phyloP scores from a whole-genome alignment of 257 asterid genomes.

The Craterostigma plantagineum region DNA sequence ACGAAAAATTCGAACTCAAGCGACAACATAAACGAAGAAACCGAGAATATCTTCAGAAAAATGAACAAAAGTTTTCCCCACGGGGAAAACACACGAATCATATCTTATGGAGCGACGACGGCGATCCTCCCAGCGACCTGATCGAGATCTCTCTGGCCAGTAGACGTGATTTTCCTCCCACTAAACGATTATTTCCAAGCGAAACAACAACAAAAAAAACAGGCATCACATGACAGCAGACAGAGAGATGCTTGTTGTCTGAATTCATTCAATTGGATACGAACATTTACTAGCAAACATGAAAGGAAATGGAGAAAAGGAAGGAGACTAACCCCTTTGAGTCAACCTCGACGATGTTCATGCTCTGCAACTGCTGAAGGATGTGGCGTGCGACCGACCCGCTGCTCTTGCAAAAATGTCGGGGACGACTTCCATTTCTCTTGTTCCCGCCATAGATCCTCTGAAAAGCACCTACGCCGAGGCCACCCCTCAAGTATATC shows the following conservation, averaged over 20 bases:
- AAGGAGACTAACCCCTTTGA: conserved; percentile 49
- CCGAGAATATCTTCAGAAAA: too few species aligned
- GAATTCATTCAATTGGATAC: background rate
- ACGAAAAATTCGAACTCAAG: too few species aligned
- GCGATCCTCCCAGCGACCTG: conserved; percentile 83
- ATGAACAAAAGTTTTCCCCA: too few species aligned
- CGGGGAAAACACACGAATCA: background rate
- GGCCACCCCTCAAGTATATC: conserved; percentile 74
- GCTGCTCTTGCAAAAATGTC: conserved; percentile 81
- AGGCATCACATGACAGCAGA: background rate
- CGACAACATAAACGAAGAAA: too few species aligned
- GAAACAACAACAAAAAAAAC: background rate
- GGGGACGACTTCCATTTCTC: conserved; percentile 88
- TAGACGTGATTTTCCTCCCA: conserved; percentile 80
- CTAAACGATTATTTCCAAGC: conserved; percentile 13
- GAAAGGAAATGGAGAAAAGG: background rate
- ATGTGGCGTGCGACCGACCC: conserved; percentile 87
- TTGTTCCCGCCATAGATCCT: conserved; percentile 96
- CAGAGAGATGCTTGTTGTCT: background rate
- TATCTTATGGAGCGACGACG: conserved; percentile 30
- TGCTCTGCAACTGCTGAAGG: conserved; percentile 63
- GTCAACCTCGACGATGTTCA: conserved; percentile 60
- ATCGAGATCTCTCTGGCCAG: conserved; percentile 77
- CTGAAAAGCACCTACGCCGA: conserved; percentile 75
- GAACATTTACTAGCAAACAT: background rate